Evolutionary conservation across 768 basidiomycete genomes (phyloP), one percentile per base, ranked within the genome.

Genomic region (Trametes sanguinea): DNA sequence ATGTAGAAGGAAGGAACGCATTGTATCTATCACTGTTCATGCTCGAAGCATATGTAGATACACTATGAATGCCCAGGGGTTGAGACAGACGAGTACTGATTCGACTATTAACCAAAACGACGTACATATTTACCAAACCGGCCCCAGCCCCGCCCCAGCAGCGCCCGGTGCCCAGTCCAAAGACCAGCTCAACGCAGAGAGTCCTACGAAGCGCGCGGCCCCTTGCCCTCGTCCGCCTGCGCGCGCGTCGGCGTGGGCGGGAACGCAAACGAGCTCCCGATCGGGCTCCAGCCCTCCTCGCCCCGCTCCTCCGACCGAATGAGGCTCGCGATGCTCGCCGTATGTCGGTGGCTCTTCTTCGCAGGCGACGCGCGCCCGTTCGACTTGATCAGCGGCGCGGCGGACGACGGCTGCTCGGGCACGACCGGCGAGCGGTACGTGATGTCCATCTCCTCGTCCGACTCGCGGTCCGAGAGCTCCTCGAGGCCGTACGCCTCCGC

Each of bases 271-370:
- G 79, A 77, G 30, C 77, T 79, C 71, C 80, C 67, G 66, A 90
- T 86, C 6, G 89, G 87, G 73, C 89, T 91, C 91, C 90, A 92
- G 2, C 88, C 90, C 66, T 91, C 92, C 69, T 87, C 89, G n/a
- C 84, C 85, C 32, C 89, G 75, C 67, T 93, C 89, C 42, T 91
- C 89, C 4, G 87, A 83, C 8, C 90, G 80, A 57, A 93, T 91
- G 61, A 93, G 74, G 70, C 89, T 92, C 11, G 87, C 90, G 64
- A 94, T 94, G 65, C 88, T 91, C 22, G 92, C 92, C 1, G 91
- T 93, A 70, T 93, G 92, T 39, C 83, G 76, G 73, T 93, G 92
- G 33, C 78, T 81, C 65, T 79, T 80, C 54, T 73, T 74, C 55
- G 65, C 63, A 55, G 71, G 63, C 55, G 66, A 66, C 30, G 54